Base-by-base conservation (phyloP, 2,329 filamentous ascomycete species). In the Ophiocordyceps australis region DNA sequence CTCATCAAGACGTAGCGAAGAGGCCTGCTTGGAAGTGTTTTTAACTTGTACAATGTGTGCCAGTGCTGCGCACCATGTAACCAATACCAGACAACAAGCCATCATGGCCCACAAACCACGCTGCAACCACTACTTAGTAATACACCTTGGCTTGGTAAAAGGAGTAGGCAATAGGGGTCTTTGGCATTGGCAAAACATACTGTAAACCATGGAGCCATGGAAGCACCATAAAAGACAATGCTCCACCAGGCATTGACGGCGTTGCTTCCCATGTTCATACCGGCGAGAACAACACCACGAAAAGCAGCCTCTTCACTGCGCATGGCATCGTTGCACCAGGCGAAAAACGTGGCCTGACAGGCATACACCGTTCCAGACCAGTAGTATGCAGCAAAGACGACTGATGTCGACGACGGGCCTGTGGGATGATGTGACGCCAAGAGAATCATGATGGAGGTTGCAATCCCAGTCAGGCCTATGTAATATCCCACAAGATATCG, bases 81-180 rank as follows among this genome's bases (percentile, higher is more conserved):
- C 57, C 40, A 78, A 46, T 3, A 60, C 62, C 27, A 75, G 64
- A 14, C 59, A 69, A 7, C 59, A 57, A 2, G 57, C 71, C 39
- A 79, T 74, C 74, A 78, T 78, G 4, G 73, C 72, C 60, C 66
- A 77, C 72, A 77, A 75, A n/a, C 74, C 73, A 30, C 59, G 57
- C 57, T 71, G 31, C 9, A 4, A 28, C 20, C n/a, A n/a, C n/a
- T n/a, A n/a, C n/a, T n/a, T n/a, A n/a, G n/a, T n/a, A n/a, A n/a
- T n/a, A n/a, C n/a, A n/a, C n/a, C n/a, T n/a, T n/a, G n/a, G n/a
- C n/a, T n/a, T n/a, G n/a, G n/a, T n/a, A n/a, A n/a, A n/a, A n/a
- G n/a, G n/a, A n/a, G n/a, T n/a, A n/a, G 14, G 19, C n/a, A 25
- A 18, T 8, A 25, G 11, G n/a, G 17, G 17, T 10, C 17, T 19